A percentile compares a stretch with the other conserved stretches of the same genome.
These are phyloP conservation scores for Berberis thunbergii DNA, from an alignment of 164 flowering plant genomes.

Conservation along the genomic window DNA sequence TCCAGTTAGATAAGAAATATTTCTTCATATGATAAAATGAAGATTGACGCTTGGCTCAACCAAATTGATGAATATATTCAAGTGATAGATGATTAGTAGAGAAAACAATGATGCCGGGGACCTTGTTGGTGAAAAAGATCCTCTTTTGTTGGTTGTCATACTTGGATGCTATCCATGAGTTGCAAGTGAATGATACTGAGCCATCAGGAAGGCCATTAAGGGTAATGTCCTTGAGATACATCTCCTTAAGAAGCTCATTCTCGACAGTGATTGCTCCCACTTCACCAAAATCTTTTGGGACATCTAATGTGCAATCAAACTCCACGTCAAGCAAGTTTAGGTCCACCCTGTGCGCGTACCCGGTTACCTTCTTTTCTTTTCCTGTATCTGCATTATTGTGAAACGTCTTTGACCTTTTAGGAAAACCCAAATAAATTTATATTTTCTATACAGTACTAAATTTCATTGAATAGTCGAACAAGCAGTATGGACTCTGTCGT, in stretches of 20 bases:
- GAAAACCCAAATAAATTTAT: too few species aligned
- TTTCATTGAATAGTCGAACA: too few species aligned
- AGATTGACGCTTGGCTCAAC: background rate
- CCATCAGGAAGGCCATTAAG: slow-evolving; percentile 35
- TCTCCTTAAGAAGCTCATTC: slow-evolving; percentile 53
- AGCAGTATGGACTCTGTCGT: too few species aligned
- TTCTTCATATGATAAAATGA: background rate
- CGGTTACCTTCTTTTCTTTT: too few species aligned
- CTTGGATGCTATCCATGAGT: slow-evolving; percentile 58
- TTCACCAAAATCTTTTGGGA: slow-evolving; percentile 41
- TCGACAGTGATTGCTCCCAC: slow-evolving; percentile 47
- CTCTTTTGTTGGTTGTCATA: slow-evolving; percentile 32
- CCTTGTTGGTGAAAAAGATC: slow-evolving; percentile 58
- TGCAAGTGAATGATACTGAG: slow-evolving; percentile 20
- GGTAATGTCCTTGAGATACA: slow-evolving; percentile 30
- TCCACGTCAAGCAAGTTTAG: background rate
- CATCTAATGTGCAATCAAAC: slow-evolving; percentile 8
- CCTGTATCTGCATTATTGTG: too few species aligned
- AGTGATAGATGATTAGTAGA: background rate
- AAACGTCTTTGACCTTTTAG: too few species aligned
- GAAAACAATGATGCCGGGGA: background rate
- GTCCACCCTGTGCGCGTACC: too few species aligned
- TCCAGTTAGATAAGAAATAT: background rate
- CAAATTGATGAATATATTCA: background rate
- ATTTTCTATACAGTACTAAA: too few species aligned